phyloP scores from a whole-genome alignment of 2,329 filamentous ascomycete species.

The Fusarium buharicum region DNA sequence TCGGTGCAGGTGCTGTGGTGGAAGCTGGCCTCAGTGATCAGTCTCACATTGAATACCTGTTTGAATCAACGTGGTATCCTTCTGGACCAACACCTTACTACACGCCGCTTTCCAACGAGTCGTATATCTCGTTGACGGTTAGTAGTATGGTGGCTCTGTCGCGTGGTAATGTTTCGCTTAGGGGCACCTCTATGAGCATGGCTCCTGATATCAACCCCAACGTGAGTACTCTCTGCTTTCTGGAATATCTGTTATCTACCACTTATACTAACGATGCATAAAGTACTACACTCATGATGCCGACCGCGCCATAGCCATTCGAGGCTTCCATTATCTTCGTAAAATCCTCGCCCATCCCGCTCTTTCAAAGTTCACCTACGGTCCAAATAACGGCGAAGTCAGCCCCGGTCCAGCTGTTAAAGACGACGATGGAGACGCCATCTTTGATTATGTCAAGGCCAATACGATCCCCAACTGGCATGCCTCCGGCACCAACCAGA shows the following conservation, averaged over 20 bases:
- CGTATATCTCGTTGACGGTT: conserved; percentile 11
- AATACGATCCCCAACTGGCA: conserved; percentile 19
- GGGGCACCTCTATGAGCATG: conserved; percentile 9
- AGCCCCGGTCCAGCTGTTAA: conserved; percentile 1
- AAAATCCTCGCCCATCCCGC: conserved; percentile 17
- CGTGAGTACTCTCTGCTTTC: background rate
- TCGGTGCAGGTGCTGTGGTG: conserved; percentile 8
- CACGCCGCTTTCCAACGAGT: background rate
- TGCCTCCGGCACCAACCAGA: conserved; percentile 16
- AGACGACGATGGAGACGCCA: background rate
- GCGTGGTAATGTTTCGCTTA: conserved; percentile 2
- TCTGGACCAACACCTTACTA: conserved; percentile 14
- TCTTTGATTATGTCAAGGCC: conserved; percentile 18
- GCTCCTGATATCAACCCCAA: conserved; percentile 20
- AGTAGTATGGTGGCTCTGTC: conserved; percentile 23
- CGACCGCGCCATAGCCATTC: conserved; percentile 11
- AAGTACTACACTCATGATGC: conserved; percentile 15
- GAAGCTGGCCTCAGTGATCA: conserved; percentile 13
- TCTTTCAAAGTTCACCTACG: conserved; percentile 2
- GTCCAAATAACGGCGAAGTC: conserved; percentile 5
- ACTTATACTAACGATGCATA: no score
- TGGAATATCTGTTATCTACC: no score
- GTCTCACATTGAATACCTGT: conserved; percentile 19
- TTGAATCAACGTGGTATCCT: conserved; percentile 22
- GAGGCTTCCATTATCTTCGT: conserved; percentile 12